Base-by-base conservation (phyloP, 805 yeast species). In the Metschnikowia baotianmanensis region DNA sequence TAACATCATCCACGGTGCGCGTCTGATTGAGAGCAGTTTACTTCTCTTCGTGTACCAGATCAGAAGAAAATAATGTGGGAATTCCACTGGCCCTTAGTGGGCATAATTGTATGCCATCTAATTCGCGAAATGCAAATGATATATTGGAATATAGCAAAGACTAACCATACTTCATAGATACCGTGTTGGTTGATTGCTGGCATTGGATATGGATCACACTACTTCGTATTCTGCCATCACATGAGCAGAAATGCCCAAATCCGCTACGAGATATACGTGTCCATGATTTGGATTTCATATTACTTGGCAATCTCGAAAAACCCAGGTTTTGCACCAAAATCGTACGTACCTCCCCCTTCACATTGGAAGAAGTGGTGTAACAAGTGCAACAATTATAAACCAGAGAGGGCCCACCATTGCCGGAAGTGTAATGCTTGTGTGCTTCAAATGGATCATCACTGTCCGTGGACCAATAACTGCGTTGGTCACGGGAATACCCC, bases 401-500 rank as follows among this genome's bases (percentile, higher is more conserved):
- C 96, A 0, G 91, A 83, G 55, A 64, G 96, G 45, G 56, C 87
- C 4, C 96, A 89, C 57, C 96, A 89, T 63, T 89, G 96, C 59
- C 83, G 83, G 52, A 74, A 78, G 1, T 87, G 95, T 56, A 69
- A 76, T n/a, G 52, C 47, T 29, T 89, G 96, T 61, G 82, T 89
- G n/a, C 59, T 89, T 42, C 76, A 78, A 56, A 90, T 89, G 96
- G 97, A 89, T 59, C 97, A 89, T 58, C 96, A 89, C 63, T 71
- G 83, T 26, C 96, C 96, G 0, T 90, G 96, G 96, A 87, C 96
- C 0, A 76, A 78, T 60, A 90, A 86, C 57, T 90, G 96, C 57
- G 91, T 90, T 16, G 97, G 97, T 0, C 80, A 78, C 56, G 59
- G 62, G 0, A 90, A 90, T 56, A 69, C 78, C 59, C 87, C 95